Conservation (phyloP, 176 grass and related monocot species). For the Panicum miliaceum region DNA sequence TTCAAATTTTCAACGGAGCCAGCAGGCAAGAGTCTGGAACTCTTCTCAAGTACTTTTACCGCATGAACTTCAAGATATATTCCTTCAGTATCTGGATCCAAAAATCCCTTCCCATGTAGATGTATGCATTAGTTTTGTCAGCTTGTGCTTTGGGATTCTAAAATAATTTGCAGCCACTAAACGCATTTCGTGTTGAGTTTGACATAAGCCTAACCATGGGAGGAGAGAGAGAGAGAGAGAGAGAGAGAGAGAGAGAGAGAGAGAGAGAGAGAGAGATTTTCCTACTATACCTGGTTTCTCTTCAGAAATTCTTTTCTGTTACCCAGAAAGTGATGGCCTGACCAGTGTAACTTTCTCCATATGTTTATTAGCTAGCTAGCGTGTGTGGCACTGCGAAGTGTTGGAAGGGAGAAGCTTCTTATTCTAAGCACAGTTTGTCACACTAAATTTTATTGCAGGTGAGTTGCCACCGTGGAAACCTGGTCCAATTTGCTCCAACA, state of each 20-base stretch:
- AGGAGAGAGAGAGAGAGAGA: too few relatives aligned
- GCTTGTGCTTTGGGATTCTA: constrained; percentile 25
- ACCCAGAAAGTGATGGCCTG: constrained; percentile 35
- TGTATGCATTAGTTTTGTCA: not conserved
- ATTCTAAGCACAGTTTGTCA: constrained; percentile 34
- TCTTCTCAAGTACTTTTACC: constrained; percentile 24
- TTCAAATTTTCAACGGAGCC: constrained; percentile 1
- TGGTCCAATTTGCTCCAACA: constrained; percentile 47
- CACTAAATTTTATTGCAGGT: constrained; percentile 40
- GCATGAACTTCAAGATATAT: constrained; percentile 31
- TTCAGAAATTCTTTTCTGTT: constrained; percentile 24
- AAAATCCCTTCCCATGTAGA: constrained; percentile 6
- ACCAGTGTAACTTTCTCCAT: constrained; percentile 16
- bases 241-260: too few relatives aligned
- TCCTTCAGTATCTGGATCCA: constrained; percentile 19
- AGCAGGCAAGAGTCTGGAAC: not conserved
- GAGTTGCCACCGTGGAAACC: constrained; percentile 56
- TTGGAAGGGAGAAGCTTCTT: constrained; percentile 39
- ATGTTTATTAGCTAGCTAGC: constrained; percentile 37
- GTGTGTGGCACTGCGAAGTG: constrained; percentile 45
- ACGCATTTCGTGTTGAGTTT: constrained; percentile 5
- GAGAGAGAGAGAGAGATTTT: constrained; percentile 7
- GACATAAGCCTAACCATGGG: not conserved
- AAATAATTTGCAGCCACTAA: not conserved
- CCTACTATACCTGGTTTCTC: constrained; percentile 22